Evolutionary conservation across 2,329 filamentous ascomycete genomes (phyloP).

Genomic region (Ophiostoma ulmi): DNA sequence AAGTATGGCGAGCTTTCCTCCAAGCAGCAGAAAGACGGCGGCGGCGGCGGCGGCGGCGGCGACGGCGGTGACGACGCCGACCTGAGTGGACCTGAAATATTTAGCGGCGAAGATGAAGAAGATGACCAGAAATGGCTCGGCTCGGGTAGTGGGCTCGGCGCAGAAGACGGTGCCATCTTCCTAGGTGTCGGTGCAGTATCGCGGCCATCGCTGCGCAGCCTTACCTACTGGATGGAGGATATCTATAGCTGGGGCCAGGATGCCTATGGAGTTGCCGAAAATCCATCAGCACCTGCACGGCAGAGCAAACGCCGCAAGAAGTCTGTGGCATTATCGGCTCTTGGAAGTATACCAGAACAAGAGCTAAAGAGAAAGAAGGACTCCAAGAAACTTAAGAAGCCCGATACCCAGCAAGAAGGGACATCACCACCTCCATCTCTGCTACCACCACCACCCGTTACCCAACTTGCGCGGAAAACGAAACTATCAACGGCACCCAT

Average conservation of each 20-base stretch:
- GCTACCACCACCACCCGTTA: slow-evolving; percentile 29
- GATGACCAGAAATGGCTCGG: slow-evolving; percentile 62
- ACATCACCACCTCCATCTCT: slow-evolving; percentile 16
- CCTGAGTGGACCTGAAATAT: neutral
- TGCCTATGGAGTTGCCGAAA: slow-evolving; percentile 79
- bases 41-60: slow-evolving; percentile 29
- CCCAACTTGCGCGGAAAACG: slow-evolving; percentile 25
- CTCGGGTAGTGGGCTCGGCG: slow-evolving; percentile 58
- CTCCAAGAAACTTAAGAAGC: neutral
- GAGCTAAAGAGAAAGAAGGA: slow-evolving; percentile 5
- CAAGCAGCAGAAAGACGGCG: neutral
- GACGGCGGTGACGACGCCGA: slow-evolving; percentile 28
- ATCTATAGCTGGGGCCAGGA: slow-evolving; percentile 78
- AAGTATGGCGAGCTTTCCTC: slow-evolving; percentile 57
- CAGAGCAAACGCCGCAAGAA: slow-evolving; percentile 36
- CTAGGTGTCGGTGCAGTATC: slow-evolving; percentile 72
- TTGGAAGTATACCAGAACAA: slow-evolving; percentile 24
- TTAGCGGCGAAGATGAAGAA: neutral
- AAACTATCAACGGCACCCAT: slow-evolving; percentile 8
- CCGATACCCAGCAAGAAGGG: neutral
- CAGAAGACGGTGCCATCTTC: slow-evolving; percentile 81
- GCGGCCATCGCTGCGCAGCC: slow-evolving; percentile 61
- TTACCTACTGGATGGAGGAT: slow-evolving; percentile 84
- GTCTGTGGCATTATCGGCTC: slow-evolving; percentile 1
- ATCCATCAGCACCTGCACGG: slow-evolving; percentile 62